These are phyloP conservation scores for Cruciata laevipes DNA, from an alignment of 257 asterid species.

Conservation along the genomic window DNA sequence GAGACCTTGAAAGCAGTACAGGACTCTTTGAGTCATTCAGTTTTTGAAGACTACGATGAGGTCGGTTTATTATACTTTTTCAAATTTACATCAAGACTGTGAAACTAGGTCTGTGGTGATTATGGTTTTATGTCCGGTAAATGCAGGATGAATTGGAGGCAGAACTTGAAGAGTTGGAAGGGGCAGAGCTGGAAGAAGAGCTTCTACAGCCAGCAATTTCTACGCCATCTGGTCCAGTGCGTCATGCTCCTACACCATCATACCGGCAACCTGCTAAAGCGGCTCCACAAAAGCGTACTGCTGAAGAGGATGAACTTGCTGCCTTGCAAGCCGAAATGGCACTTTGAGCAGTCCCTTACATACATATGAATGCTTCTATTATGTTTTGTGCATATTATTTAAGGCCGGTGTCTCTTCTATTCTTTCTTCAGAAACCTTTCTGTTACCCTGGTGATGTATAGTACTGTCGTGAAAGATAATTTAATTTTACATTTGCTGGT, in stretches of 20 bases:
- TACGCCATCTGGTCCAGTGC: constrained; percentile 42
- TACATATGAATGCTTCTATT: background rate
- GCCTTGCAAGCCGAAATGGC: constrained; percentile 89
- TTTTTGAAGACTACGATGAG: constrained; percentile 57
- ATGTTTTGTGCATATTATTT: constrained; percentile 5
- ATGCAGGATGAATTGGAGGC: constrained; percentile 74
- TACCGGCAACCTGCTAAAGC: constrained; percentile 47
- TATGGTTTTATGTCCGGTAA: constrained; percentile 2
- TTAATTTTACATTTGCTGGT: background rate
- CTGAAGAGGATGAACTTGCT: constrained; percentile 78
- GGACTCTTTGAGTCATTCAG: constrained; percentile 41
- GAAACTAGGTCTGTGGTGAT: background rate
- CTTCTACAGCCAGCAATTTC: constrained; percentile 67
- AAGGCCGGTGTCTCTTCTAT: constrained; percentile 1
- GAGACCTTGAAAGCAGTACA: constrained; percentile 85
- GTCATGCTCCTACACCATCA: constrained; percentile 34
- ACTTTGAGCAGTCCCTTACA: constrained; percentile 29
- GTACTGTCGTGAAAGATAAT: too few relatives aligned
- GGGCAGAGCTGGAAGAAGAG: constrained; percentile 69
- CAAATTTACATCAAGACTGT: background rate
- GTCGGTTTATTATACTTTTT: constrained; percentile 16
- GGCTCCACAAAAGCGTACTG: constrained; percentile 42
- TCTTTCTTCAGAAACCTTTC: background rate
- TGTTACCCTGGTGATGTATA: too few relatives aligned
- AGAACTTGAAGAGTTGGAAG: constrained; percentile 76